Evolutionary conservation across 179 eudicot species (phyloP), one percentile per base, ranked within the genome.

Genomic region (Actinidia polygama): DNA sequence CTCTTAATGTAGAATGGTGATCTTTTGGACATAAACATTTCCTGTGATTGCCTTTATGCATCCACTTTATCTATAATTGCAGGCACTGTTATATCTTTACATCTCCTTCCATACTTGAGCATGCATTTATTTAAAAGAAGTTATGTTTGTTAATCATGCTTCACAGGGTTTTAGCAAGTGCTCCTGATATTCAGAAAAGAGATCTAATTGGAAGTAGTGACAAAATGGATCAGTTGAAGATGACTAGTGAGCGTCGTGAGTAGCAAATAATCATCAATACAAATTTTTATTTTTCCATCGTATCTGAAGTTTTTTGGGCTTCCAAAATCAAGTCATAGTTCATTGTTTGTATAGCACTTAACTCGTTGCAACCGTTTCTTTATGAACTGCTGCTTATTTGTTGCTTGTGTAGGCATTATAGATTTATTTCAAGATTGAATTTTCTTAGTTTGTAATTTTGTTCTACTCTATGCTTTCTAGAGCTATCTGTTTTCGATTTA

Each of bases 401-500:
- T 79, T 5, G 8, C 66, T 54, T 40, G 77, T 46, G 51, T 64
- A 51, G 21, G 50, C 71, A 24, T 66, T 83, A 26, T 72, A 50
- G 69, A 79, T 73, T 14, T 55, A 47, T 36, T 50, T 26, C 16
- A 12, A 24, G 55, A 47, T 23, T 58, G 47, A 79, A 61, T 18
- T 66, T 51, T 69, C 53, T 54, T 73, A 72, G 10, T 50, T 59
- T 50, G 12, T 2, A 16, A 19, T 53, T 9, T 55, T 54, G 46
- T 67, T 11, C 49, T 63, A 11, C 81, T 75, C 36, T 78, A 44
- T 59, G 85, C 70, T 76, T 12, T 71, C 10, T 87, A 90, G 96
- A 86, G 83, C 81, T 89, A 70, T 92, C 93, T 79, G 89, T 96
- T 69, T 83, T 96, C 76, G 97, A 93, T 84, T 88, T 96, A 84